Percentiles rank a stretch among this genome's conserved stretches.
Conservation (phyloP, 2,329 filamentous ascomycete species). For the Knoxdaviesia proteae region DNA sequence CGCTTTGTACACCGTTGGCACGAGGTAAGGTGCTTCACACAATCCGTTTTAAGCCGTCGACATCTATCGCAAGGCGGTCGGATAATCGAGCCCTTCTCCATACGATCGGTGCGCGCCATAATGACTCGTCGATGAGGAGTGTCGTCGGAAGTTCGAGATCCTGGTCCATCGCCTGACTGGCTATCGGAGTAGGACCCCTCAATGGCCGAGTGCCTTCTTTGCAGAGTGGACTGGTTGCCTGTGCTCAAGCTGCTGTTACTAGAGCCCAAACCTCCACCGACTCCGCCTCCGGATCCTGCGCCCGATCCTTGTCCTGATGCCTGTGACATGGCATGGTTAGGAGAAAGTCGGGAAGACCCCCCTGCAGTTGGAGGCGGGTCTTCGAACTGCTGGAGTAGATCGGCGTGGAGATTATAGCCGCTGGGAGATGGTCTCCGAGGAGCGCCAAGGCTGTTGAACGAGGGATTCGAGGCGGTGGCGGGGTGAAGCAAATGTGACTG, state of each 20-base stretch:
- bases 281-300: conserved; percentile 6
- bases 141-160: background rate
- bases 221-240: too few species aligned
- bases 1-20: conserved; percentile 80
- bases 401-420: conserved; percentile 27
- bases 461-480: too few species aligned
- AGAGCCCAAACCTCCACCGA: conserved; percentile 6
- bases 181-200: too few species aligned
- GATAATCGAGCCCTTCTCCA: conserved; percentile 54
- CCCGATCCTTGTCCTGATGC: too few species aligned
- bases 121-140: conserved; percentile 30
- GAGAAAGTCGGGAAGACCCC: too few species aligned
- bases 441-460: too few species aligned
- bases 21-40: conserved; percentile 67
- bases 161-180: too few species aligned
- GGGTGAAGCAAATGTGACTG: background rate
- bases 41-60: conserved; percentile 58
- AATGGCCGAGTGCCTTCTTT: too few species aligned
- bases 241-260: too few species aligned
- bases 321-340: too few species aligned
- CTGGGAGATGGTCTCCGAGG: background rate
- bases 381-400: conserved; percentile 32
- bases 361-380: background rate
- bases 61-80: conserved; percentile 73
- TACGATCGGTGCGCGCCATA: conserved; percentile 52